Conservation (phyloP, 2,329 filamentous ascomycete species). For the Metarhizium humberi region DNA sequence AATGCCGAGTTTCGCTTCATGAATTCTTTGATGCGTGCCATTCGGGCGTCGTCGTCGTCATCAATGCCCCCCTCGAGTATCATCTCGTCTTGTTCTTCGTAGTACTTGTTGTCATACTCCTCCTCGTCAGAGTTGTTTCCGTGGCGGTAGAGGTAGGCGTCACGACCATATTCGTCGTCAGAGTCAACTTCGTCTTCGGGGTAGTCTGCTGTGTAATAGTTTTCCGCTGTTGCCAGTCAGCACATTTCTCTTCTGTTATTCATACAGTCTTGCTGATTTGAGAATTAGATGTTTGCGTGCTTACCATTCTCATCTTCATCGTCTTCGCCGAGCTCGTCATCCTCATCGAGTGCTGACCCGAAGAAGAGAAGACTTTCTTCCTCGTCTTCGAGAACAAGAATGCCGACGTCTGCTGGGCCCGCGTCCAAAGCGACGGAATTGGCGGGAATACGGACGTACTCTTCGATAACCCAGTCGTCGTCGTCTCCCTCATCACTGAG, state of each 20-base stretch:
- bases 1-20: conserved; percentile 23
- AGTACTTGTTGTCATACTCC: conserved; percentile 36
- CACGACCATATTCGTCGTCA: conserved; percentile 44
- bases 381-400: conserved; percentile 47
- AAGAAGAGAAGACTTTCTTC: conserved; percentile 54
- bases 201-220: conserved; percentile 72
- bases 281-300: conserved; percentile 6
- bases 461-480: conserved; percentile 54
- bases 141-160: conserved; percentile 45
- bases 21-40: conserved; percentile 29
- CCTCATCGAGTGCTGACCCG: conserved; percentile 49
- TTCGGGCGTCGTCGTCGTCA: conserved; percentile 24
- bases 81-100: conserved; percentile 27
- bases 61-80: conserved; percentile 27
- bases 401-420: conserved; percentile 40
- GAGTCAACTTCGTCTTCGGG: conserved; percentile 70
- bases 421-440: conserved; percentile 38
- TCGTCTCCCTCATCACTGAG: conserved; percentile 36
- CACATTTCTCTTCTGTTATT: neutral
- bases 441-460: conserved; percentile 52
- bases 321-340: conserved; percentile 48
- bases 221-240: conserved; percentile 46
- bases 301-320: conserved; percentile 59
- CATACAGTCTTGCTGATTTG: neutral
- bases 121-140: conserved; percentile 45